Base-by-base conservation (phyloP, 257 asterid species). In the Galeopsis tetrahit region DNA sequence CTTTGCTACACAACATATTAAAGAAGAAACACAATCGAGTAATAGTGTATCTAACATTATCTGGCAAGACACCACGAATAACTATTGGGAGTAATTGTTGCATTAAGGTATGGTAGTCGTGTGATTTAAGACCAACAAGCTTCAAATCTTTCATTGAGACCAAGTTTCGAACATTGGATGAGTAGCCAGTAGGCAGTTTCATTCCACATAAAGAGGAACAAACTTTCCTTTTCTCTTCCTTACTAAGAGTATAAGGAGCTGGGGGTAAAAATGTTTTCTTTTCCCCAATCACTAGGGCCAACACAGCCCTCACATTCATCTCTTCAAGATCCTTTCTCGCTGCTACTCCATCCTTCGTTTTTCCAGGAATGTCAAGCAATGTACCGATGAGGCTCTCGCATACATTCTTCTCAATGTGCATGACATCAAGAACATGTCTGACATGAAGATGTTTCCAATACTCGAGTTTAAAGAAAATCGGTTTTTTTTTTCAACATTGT, bases 401-500 rank as follows among this genome's bases (percentile, higher is more conserved):
- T 7, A 55, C 61, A 8, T 55, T 55, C 7, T 55, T 55, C n/a
- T 55, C 61, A 21, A 58, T 58, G 15, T 58, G 64, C 61, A 55
- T 55, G 2, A 55, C 60, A 17, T 55, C 61, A 21, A 21, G 36
- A 6, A 17, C 11, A 17, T 58, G 64, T 2, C 42, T 4, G 10
- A 58, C 14, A 33, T 58, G 21, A 32, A 58, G 38, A 58, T 58
- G 42, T 10, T 58, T 17, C 42, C 66, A 61, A 34, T 61, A 61
- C 43, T 61, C 66, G 2, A 11, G 42, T 5, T 35, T 13, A 10
- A 34, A 61, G 64, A 61, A 59, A 8, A 33, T 34, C 4, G 21
- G 33, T 5, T 10, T 59, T 33, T 59, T 28, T 31, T 55, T 21
- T 2, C 11, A 57, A 3, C 9, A 52, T 15, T 2, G 3, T 32